Conservation (phyloP, 805 yeast genomes). For the Trichomonascus vanleenenianus region DNA sequence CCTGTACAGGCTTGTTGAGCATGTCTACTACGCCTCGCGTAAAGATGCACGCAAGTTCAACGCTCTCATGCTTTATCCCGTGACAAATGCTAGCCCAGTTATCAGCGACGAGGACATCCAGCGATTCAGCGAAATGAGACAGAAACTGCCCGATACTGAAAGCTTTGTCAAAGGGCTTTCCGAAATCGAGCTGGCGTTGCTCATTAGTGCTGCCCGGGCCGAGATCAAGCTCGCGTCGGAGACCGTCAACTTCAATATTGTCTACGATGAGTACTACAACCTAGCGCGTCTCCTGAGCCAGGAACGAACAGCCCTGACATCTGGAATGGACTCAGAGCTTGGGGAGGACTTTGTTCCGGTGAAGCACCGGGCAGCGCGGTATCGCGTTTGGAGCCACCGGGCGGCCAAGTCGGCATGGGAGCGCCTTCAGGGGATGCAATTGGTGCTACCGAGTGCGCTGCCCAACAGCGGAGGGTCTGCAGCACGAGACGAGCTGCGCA, state of each 20-base stretch:
- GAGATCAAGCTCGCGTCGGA: slow-evolving; percentile 48
- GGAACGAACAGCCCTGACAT: slow-evolving; percentile 29
- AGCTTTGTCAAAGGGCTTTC: slow-evolving; percentile 40
- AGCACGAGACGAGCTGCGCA: slow-evolving; percentile 24
- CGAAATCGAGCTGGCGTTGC: slow-evolving; percentile 60
- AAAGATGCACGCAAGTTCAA: slow-evolving; percentile 44
- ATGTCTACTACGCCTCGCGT: slow-evolving; percentile 45
- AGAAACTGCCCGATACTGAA: slow-evolving; percentile 16
- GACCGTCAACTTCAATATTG: slow-evolving; percentile 67
- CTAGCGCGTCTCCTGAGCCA: slow-evolving; percentile 41
- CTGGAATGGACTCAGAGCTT: slow-evolving; percentile 5
- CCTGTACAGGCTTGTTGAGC: slow-evolving; percentile 33
- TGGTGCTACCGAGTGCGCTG: slow-evolving; percentile 41
- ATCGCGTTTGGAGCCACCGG: slow-evolving; percentile 53
- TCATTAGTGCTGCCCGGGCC: slow-evolving; percentile 71
- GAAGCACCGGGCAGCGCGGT: background rate
- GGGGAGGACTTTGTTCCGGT: background rate
- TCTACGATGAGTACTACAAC: slow-evolving; percentile 64
- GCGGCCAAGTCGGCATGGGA: slow-evolving; percentile 73
- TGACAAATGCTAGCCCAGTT: slow-evolving; percentile 22
- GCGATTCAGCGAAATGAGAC: background rate
- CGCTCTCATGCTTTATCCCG: slow-evolving; percentile 16
- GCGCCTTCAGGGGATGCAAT: slow-evolving; percentile 44
- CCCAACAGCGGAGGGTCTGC: slow-evolving; percentile 25
- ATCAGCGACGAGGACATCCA: slow-evolving; percentile 11